phyloP scores from a whole-genome alignment of 2,329 filamentous ascomycete genomes.

The Pseudopyricularia javanii region DNA sequence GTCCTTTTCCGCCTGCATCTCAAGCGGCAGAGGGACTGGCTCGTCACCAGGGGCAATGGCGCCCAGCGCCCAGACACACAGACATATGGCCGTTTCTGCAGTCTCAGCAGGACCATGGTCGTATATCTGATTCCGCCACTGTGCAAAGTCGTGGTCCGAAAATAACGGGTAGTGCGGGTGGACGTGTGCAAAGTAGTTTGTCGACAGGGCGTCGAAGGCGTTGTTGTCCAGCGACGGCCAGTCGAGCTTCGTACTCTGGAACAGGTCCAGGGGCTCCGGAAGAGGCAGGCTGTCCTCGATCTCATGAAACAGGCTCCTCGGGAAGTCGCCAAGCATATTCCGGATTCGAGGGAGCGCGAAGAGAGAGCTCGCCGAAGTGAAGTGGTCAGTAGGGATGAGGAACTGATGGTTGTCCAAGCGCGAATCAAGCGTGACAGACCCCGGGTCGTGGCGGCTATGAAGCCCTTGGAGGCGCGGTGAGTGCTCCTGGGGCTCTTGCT shows the following conservation, averaged over 20 bases:
- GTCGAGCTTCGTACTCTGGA: constrained; percentile 11
- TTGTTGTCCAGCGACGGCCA: constrained; percentile 16
- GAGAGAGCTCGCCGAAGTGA: constrained; percentile 18
- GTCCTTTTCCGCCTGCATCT: constrained; percentile 11
- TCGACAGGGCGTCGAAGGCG: constrained; percentile 13
- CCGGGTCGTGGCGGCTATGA: constrained; percentile 9
- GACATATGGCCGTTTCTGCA: constrained; percentile 19
- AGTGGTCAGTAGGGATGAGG: constrained; percentile 21
- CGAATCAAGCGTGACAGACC: constrained; percentile 11
- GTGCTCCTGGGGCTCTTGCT: not conserved
- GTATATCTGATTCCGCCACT: constrained; percentile 15
- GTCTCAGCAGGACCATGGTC: constrained; percentile 11
- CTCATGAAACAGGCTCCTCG: constrained; percentile 19
- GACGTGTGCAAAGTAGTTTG: constrained; percentile 20
- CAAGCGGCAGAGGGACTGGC: not conserved
- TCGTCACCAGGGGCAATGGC: constrained; percentile 1
- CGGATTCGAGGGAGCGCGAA: constrained; percentile 19
- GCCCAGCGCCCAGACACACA: constrained; percentile 11
- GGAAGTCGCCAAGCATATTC: constrained; percentile 18
- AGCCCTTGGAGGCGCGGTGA: not conserved
- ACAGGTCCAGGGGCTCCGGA: constrained; percentile 15
- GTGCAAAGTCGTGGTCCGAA: constrained; percentile 13
- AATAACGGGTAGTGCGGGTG: constrained; percentile 23
- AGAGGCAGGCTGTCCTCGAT: constrained; percentile 19
- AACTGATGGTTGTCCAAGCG: constrained; percentile 19